Evolutionary conservation across 2,329 filamentous ascomycete genomes (phyloP).

Genomic region (Tolypocladium cylindrosporum): DNA sequence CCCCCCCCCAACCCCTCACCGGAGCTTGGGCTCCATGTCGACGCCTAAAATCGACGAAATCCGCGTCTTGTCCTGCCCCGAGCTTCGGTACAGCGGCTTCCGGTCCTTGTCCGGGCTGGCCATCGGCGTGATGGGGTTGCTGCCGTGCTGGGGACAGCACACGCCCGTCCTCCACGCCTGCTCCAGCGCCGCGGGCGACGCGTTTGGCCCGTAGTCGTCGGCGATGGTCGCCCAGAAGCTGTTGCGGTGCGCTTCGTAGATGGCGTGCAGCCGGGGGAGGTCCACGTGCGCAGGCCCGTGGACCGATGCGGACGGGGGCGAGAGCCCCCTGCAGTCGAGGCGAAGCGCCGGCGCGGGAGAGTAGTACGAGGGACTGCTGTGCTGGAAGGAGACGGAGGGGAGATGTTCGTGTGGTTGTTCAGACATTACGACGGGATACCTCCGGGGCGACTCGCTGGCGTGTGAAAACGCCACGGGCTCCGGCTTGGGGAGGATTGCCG

Average conservation of each 20-base stretch:
- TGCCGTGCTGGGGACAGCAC: constrained; percentile 26
- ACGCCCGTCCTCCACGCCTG: constrained; percentile 54
- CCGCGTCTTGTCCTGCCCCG: constrained; percentile 42
- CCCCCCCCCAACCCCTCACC: background rate
- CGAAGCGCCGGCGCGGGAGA: constrained; percentile 38
- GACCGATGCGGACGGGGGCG: constrained; percentile 21
- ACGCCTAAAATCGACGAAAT: constrained; percentile 50
- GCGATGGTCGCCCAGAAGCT: constrained; percentile 67
- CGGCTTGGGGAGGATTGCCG: constrained; percentile 59
- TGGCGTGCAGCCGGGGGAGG: constrained; percentile 53
- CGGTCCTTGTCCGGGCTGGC: constrained; percentile 39
- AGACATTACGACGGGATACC: constrained; percentile 30
- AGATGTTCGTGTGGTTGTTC: constrained; percentile 37
- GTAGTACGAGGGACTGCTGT: constrained; percentile 16
- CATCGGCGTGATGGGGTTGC: constrained; percentile 42
- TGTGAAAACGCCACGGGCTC: constrained; percentile 35
- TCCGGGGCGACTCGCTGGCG: constrained; percentile 23
- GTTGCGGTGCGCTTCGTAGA: constrained; percentile 60
- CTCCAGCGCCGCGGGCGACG: constrained; percentile 54
- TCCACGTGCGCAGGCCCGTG: constrained; percentile 41
- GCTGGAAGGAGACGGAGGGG: constrained; percentile 28
- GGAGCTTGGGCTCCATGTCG: constrained; percentile 1
- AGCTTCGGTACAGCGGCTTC: constrained; percentile 28
- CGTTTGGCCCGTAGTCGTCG: constrained; percentile 57
- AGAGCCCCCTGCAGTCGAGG: constrained; percentile 47